Evolutionary conservation across 495 filamentous ascomycete species (phyloP).

Genomic region (Penicillium flavigenum): DNA sequence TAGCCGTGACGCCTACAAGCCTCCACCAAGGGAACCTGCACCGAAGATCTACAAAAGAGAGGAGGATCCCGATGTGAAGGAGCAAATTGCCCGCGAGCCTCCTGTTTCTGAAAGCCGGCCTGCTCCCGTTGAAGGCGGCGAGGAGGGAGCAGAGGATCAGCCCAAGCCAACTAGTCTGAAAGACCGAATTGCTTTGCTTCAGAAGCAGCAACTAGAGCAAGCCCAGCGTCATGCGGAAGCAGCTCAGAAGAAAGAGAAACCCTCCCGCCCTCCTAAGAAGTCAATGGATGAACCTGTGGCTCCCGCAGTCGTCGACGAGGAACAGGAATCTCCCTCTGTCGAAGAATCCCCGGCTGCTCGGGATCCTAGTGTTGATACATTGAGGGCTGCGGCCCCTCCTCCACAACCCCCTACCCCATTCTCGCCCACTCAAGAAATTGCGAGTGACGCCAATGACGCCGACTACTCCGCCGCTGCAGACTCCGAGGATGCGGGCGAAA

Average conservation of each 20-base stretch:
- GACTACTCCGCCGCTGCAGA: conserved; percentile 87
- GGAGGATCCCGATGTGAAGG: conserved; percentile 80
- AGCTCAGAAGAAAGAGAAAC: conserved; percentile 83
- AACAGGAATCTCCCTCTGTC: conserved; percentile 41
- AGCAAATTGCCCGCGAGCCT: conserved; percentile 50
- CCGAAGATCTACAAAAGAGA: conserved; percentile 82
- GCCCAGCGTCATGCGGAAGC: conserved; percentile 76
- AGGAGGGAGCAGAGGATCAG: conserved; percentile 61
- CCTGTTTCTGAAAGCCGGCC: conserved; percentile 56
- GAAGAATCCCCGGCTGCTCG: conserved; percentile 42
- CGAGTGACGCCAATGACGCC: conserved; percentile 84
- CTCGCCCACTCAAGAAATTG: conserved; percentile 49
- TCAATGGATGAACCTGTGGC: conserved; percentile 57
- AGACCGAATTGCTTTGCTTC: conserved; percentile 87
- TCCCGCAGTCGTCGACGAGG: conserved; percentile 27
- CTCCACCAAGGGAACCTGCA: conserved; percentile 64
- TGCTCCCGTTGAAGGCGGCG: conserved; percentile 49
- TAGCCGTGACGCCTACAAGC: conserved; percentile 87
- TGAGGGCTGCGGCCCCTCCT: conserved; percentile 45
- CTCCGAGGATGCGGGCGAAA: conserved; percentile 77
- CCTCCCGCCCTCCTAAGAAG: conserved; percentile 77
- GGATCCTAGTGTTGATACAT: conserved; percentile 60
- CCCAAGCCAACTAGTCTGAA: conserved; percentile 91
- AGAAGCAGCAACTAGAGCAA: conserved; percentile 90
- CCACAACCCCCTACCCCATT: conserved; percentile 44